Conservation (phyloP, 352 stramenopile species). For the Pythium angustatum region DNA sequence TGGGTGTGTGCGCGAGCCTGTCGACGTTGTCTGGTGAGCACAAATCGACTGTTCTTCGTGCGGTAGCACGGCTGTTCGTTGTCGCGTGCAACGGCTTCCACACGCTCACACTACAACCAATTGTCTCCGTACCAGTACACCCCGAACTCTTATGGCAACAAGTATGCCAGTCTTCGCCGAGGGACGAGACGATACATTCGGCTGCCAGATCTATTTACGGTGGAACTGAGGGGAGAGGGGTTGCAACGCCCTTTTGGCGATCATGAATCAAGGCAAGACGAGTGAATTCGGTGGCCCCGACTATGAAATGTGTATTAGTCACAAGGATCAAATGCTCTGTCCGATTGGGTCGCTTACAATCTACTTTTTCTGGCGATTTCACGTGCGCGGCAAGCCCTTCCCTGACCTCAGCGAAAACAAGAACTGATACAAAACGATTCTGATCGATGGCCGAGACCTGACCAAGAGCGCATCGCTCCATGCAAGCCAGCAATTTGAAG, state of each 20-base stretch:
- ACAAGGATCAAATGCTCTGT: not conserved
- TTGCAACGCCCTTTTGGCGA: not conserved
- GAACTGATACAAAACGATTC: constrained; percentile 5
- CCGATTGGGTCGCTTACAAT: not conserved
- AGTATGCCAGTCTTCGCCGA: not conserved
- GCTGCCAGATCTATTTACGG: not conserved
- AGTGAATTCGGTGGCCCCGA: not conserved
- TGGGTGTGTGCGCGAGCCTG: not conserved
- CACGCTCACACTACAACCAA: not conserved
- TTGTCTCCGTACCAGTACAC: not conserved
- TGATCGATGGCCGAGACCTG: not conserved
- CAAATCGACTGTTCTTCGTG: not conserved
- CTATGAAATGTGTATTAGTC: not conserved
- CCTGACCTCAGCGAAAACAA: not conserved
- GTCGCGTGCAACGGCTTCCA: not conserved
- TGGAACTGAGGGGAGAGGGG: not conserved
- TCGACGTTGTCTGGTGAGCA: not conserved
- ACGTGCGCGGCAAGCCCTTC: not conserved
- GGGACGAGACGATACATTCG: not conserved
- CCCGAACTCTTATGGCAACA: not conserved
- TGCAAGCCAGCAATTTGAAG: constrained; percentile 4
- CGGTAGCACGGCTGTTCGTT: constrained; percentile 1
- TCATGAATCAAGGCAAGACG: not conserved
- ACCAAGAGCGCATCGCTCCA: constrained; percentile 5
- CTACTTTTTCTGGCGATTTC: not conserved